Evolutionary conservation across 805 yeast species (phyloP).

Genomic region (Zygoascus bituminiphila): DNA sequence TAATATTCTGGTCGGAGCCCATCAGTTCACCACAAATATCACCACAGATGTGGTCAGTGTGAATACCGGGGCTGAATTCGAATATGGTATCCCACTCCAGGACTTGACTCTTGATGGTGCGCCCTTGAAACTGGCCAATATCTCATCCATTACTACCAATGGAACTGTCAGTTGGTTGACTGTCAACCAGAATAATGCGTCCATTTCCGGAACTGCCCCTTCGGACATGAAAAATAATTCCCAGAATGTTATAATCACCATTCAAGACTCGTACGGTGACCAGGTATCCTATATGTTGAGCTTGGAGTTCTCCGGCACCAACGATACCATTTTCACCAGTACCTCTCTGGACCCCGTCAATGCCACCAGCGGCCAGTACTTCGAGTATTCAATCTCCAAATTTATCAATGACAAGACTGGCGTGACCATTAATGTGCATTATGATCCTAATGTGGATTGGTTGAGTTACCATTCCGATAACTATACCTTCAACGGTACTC

Average conservation of each 20-base stretch:
- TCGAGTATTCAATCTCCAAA: slow-evolving; percentile 39
- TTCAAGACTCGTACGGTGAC: slow-evolving; percentile 33
- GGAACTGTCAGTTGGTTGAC: slow-evolving; percentile 67
- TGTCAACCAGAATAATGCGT: slow-evolving; percentile 50
- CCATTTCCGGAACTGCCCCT: slow-evolving; percentile 65
- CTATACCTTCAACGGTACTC: slow-evolving; percentile 57
- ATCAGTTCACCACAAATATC: slow-evolving; percentile 60
- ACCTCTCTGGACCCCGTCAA: slow-evolving; percentile 47
- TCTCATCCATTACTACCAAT: slow-evolving; percentile 44
- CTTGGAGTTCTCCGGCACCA: slow-evolving; percentile 18
- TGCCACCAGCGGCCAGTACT: slow-evolving; percentile 56
- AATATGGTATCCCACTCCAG: slow-evolving; percentile 52
- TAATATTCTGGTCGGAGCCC: slow-evolving; percentile 78
- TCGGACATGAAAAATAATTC: slow-evolving; percentile 32
- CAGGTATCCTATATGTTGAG: slow-evolving; percentile 23
- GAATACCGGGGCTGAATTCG: slow-evolving; percentile 49
- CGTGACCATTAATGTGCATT: slow-evolving; percentile 16
- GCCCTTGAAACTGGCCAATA: slow-evolving; percentile 39
- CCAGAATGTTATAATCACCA: slow-evolving; percentile 33
- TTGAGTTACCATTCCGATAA: slow-evolving; percentile 51
- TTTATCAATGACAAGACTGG: slow-evolving; percentile 10
- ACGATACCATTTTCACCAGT: slow-evolving; percentile 34
- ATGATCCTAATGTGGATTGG: slow-evolving; percentile 46
- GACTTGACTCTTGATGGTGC: slow-evolving; percentile 58
- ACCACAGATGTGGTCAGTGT: slow-evolving; percentile 59